Conservation (phyloP, 306 rosid genomes). For the Crotalaria pallida region DNA sequence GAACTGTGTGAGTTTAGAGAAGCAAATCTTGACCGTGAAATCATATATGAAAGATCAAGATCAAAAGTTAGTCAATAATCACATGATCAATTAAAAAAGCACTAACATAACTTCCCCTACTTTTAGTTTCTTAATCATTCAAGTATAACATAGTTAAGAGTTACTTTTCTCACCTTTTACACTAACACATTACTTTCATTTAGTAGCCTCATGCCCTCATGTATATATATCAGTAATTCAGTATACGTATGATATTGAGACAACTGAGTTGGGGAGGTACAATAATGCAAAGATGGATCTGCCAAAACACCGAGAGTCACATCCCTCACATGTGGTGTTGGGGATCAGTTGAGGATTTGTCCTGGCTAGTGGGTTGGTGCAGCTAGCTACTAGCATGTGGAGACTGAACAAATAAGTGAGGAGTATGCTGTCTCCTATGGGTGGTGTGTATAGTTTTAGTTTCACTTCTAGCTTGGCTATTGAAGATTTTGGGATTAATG, state of each 20-base stretch:
- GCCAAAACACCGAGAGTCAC: slow-evolving; percentile 21
- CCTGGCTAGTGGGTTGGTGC: slow-evolving; percentile 20
- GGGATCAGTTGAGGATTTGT: slow-evolving; percentile 3
- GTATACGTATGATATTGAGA: not conserved
- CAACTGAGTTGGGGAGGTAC: slow-evolving; percentile 15
- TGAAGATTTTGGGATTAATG: not conserved
- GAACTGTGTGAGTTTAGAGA: too few relatives aligned
- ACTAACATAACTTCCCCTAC: too few relatives aligned
- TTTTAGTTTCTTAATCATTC: too few relatives aligned
- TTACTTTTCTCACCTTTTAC: too few relatives aligned
- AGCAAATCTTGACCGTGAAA: too few relatives aligned
- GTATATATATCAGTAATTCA: too few relatives aligned
- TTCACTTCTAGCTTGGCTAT: not conserved
- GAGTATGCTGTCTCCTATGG: not conserved
- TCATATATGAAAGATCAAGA: too few relatives aligned
- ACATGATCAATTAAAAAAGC: too few relatives aligned
- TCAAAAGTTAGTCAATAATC: too few relatives aligned
- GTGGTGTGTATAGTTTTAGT: not conserved
- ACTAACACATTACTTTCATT: too few relatives aligned
- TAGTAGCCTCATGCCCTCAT: too few relatives aligned
- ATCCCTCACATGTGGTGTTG: slow-evolving; percentile 28
- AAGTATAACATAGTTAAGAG: too few relatives aligned
- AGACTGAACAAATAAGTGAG: not conserved
- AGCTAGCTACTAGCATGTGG: slow-evolving; percentile 23
- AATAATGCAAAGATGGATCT: slow-evolving; percentile 30